Percentiles rank a stretch among this genome's conserved stretches.
Evolutionary conservation across 371 early-diverging fungal genomes (phyloP).

Genomic region (Actinomortierella wolfii): DNA sequence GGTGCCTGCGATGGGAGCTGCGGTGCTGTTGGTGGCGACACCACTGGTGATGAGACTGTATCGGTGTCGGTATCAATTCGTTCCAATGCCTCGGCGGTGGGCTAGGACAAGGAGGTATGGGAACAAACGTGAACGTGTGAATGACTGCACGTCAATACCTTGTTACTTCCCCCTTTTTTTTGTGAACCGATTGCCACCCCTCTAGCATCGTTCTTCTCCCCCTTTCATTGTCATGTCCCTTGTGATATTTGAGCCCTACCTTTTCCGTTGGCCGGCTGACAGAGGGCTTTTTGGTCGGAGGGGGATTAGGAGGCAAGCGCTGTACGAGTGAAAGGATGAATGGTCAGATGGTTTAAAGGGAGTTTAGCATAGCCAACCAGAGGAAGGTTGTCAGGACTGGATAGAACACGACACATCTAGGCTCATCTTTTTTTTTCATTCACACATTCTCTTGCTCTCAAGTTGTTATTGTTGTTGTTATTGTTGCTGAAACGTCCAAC

Average conservation of each 20-base stretch:
- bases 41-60: conserved; percentile 14
- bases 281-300: conserved; percentile 27
- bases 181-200: too few relatives aligned
- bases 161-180: too few relatives aligned
- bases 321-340: conserved; percentile 5
- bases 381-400: neutral
- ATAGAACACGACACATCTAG: too few relatives aligned
- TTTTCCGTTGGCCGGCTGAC: conserved; percentile 4
- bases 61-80: conserved; percentile 21
- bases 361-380: neutral
- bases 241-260: conserved; percentile 1
- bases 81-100: conserved; percentile 9
- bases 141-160: too few relatives aligned
- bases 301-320: conserved; percentile 33
- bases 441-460: too few relatives aligned
- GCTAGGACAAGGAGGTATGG: neutral
- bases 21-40: conserved; percentile 15
- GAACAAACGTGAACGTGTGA: too few relatives aligned
- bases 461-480: too few relatives aligned
- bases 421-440: too few relatives aligned
- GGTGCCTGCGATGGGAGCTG: conserved; percentile 2
- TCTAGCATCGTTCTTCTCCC: too few relatives aligned
- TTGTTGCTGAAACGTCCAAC: too few relatives aligned
- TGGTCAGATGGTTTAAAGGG: neutral
- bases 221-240: too few relatives aligned